Evolutionary conservation across 192 early-diverging fungal genomes (phyloP), one percentile per base, ranked within the genome.

Genomic region (Diversispora eburnea): DNA sequence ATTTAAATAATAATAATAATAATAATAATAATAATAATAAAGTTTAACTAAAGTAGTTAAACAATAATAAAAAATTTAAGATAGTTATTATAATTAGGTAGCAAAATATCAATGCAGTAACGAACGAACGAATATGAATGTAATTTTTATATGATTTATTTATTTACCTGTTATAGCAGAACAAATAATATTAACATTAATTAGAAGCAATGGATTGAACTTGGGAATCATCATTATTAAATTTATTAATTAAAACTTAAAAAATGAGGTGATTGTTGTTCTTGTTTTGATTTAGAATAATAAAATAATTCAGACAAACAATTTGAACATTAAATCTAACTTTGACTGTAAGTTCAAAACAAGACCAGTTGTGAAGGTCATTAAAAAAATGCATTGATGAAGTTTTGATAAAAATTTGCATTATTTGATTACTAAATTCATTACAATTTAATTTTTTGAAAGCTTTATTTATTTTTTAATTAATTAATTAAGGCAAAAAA

Each of bases 181-280:
- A 58, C 69, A 70, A 20, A 70, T 20, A 69, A 8, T 15, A 69
- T 12, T 39, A 69, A 22, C 67, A 69, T 55, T 25, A 54, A 54
- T 41, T 69, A 9, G 67, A 69, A 51, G 67, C 54, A 25, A 69
- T 25, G 3, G 67, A 47, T 20, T 69, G 67, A 19, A 69, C 9
- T 69, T 69, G 19, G 3, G 67, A 49, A n/a, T n/a, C n/a, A n/a
- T n/a, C n/a, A n/a, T n/a, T n/a, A n/a, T n/a, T n/a, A n/a, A n/a
- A n/a, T n/a, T n/a, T n/a, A n/a, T 52, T 41, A n/a, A 4, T 52
- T 39, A 54, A 8, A 55, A 22, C 9, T n/a, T 12, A 46, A 7
- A 7, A 20, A 20, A 10, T 1, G 4, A 4, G 10, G 15, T 9
- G 51, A 25, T 13, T 17, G 47, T 10, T 13, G 20, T n/a, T n/a